These are phyloP conservation scores for Aspergillus tubingensis DNA, from an alignment of 2,329 filamentous ascomycete genomes.

Conservation along the genomic window DNA sequence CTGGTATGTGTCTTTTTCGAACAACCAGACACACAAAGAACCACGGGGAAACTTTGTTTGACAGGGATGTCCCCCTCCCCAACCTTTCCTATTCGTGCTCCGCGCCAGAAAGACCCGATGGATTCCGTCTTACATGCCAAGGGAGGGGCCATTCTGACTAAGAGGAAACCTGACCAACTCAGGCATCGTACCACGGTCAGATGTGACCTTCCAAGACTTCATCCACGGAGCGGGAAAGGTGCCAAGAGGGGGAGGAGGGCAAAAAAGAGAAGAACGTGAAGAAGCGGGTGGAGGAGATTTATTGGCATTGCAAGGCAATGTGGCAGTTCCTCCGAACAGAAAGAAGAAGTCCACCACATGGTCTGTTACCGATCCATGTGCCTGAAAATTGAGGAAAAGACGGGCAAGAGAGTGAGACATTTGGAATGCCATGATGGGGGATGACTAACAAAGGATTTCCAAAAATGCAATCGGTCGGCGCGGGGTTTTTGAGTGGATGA, in stretches of 20 bases:
- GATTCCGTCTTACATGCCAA: neutral
- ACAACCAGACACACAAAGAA: neutral
- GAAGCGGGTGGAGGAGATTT: neutral
- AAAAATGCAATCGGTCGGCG: neutral
- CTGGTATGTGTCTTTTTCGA: neutral
- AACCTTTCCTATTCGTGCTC: neutral
- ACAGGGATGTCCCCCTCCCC: neutral
- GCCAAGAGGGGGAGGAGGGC: conserved; percentile 6
- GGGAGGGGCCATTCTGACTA: neutral
- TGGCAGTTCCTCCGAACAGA: neutral
- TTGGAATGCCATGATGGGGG: neutral
- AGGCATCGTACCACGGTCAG: neutral
- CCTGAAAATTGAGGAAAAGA: neutral
- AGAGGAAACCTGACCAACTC: neutral
- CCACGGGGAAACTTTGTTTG: neutral
- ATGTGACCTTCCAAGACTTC: conserved; percentile 5
- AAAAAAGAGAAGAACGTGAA: neutral
- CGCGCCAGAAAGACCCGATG: neutral
- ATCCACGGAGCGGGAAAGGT: conserved; percentile 10
- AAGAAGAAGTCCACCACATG: neutral
- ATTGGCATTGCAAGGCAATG: neutral
- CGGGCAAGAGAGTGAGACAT: neutral
- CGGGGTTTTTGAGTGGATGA: neutral
- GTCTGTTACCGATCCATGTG: neutral
- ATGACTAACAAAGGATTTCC: neutral